Percentiles rank a stretch among this genome's conserved stretches.
These are phyloP conservation scores for Plantago lanceolata DNA, from an alignment of 305 asterid genomes.

Conservation along the genomic window DNA sequence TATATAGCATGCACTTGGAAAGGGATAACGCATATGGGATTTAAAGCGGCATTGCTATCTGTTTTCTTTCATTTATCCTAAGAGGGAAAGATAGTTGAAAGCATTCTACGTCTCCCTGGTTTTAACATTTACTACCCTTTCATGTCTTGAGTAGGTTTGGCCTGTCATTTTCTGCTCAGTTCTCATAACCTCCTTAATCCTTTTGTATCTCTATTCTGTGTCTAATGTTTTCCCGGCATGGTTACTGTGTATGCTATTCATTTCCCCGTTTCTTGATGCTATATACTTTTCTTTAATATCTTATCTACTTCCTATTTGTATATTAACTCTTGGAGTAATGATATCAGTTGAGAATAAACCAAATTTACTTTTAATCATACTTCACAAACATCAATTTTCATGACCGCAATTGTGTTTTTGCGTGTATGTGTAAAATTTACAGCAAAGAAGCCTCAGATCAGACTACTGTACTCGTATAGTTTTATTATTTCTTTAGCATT, in stretches of 20 bases:
- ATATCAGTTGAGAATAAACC: too few relatives aligned
- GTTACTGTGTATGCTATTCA: conserved; percentile 10
- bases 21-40: neutral
- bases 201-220: neutral
- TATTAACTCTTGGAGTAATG: too few relatives aligned
- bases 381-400: neutral
- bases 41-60: neutral
- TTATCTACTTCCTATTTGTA: too few relatives aligned
- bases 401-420: neutral
- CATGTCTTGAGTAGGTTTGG: neutral
- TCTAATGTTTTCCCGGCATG: neutral
- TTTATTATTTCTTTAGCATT: neutral
- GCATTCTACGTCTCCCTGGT: conserved; percentile 13
- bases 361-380: too few relatives aligned
- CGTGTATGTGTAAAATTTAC: neutral
- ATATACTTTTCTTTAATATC: too few relatives aligned
- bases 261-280: too few relatives aligned
- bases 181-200: conserved; percentile 1
- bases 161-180: neutral
- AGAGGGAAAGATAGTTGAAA: neutral
- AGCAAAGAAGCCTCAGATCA: conserved; percentile 1
- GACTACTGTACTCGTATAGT: neutral
- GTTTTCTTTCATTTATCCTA: neutral
- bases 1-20: neutral
- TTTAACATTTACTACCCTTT: conserved; percentile 1